These are phyloP conservation scores for Lodderomyces beijingensis DNA, from an alignment of 1,139 yeast species.

Conservation along the genomic window DNA sequence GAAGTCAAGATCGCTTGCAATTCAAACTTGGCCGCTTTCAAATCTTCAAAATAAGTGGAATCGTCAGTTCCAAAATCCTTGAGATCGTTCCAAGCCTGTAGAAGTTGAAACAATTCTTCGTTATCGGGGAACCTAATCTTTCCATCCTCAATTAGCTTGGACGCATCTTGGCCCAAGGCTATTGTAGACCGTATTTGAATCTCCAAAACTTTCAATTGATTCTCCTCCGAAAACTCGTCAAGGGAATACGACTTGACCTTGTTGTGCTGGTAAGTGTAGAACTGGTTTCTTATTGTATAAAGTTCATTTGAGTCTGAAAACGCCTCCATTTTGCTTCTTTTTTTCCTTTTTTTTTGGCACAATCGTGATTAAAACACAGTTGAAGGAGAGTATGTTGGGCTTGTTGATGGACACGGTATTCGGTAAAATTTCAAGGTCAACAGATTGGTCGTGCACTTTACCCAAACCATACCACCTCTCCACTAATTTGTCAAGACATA, in stretches of 20 bases:
- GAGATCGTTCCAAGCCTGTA: slow-evolving; percentile 43
- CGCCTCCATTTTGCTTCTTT: slow-evolving; percentile 24
- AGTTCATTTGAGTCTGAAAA: slow-evolving; percentile 42
- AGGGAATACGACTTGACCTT: slow-evolving; percentile 31
- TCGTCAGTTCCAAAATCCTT: slow-evolving; percentile 39
- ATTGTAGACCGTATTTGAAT: slow-evolving; percentile 42
- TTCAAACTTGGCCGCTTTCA: slow-evolving; percentile 30
- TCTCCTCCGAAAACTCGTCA: slow-evolving; percentile 33
- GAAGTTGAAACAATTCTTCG: slow-evolving; percentile 35
- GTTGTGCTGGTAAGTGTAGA: slow-evolving; percentile 43
- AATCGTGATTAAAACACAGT: too few relatives aligned
- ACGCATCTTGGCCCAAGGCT: slow-evolving; percentile 39
- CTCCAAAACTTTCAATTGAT: slow-evolving; percentile 38
- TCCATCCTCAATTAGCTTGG: slow-evolving; percentile 35
- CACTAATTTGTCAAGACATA: too few relatives aligned
- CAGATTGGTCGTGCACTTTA: too few relatives aligned
- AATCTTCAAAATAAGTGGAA: slow-evolving; percentile 37
- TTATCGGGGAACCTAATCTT: slow-evolving; percentile 34
- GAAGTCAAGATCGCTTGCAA: slow-evolving; percentile 42
- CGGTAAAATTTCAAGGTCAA: too few relatives aligned
- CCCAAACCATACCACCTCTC: too few relatives aligned
- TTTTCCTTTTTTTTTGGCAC: too few relatives aligned
- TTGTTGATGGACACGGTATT: too few relatives aligned
- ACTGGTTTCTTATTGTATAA: slow-evolving; percentile 42
- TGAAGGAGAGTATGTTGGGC: too few relatives aligned